Percentiles rank a stretch among this genome's conserved stretches.
phyloP scores from a whole-genome alignment of 805 yeast genomes.

The Kluyveromyces siamensis region DNA sequence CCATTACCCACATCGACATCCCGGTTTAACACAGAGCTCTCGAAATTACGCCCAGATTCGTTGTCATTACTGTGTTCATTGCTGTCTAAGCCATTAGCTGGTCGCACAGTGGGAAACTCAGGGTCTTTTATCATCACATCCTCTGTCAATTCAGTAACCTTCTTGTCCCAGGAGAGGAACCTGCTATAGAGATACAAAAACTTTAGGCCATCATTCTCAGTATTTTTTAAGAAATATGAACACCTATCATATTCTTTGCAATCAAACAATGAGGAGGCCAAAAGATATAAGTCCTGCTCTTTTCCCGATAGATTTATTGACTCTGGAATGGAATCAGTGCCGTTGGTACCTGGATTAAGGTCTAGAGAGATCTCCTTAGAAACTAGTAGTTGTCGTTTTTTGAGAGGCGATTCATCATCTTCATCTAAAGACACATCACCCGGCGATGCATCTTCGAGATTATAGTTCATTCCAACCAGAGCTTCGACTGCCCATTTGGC shows the following conservation, averaged over 20 bases:
- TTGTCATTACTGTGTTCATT: conserved; percentile 6
- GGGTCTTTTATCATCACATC: conserved; percentile 3
- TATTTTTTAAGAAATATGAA: conserved; percentile 45
- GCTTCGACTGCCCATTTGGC: conserved; percentile 87
- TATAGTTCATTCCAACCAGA: conserved; percentile 43
- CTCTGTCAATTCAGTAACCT: conserved; percentile 40
- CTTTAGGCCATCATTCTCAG: conserved; percentile 36
- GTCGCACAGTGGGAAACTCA: background rate
- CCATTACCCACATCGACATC: conserved; percentile 14
- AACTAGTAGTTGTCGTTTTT: conserved; percentile 6
- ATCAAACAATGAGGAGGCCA: conserved; percentile 69
- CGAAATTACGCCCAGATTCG: background rate
- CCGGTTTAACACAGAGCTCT: background rate
- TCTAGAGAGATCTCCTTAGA: background rate
- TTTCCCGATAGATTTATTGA: conserved; percentile 6
- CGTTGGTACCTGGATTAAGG: background rate
- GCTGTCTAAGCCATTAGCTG: background rate
- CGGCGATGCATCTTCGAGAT: conserved; percentile 2
- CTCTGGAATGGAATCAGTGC: background rate
- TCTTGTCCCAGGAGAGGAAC: conserved; percentile 71
- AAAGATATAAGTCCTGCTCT: conserved; percentile 39
- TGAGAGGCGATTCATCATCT: conserved; percentile 18
- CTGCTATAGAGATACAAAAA: conserved; percentile 64
- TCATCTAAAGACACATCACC: conserved; percentile 8
- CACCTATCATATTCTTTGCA: conserved; percentile 82